These are phyloP conservation scores for Boletus eberwhitei DNA, from an alignment of 768 basidiomycete genomes.

Conservation along the genomic window DNA sequence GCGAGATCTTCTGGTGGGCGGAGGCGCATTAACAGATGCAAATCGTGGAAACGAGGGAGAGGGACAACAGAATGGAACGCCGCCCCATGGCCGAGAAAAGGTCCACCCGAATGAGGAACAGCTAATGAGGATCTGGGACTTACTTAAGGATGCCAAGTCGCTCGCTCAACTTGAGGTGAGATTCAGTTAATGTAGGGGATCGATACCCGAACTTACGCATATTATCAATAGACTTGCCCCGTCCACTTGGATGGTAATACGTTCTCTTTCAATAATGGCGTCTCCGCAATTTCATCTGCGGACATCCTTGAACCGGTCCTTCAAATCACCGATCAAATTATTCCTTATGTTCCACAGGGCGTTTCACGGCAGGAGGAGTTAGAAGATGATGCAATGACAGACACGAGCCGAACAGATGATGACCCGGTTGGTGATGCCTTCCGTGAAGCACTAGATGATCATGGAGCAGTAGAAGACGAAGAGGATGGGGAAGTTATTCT, in stretches of 20 bases:
- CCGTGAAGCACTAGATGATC: slow-evolving; percentile 42
- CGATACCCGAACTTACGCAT: slow-evolving; percentile 11
- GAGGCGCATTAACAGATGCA: not conserved
- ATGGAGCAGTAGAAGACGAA: slow-evolving; percentile 37
- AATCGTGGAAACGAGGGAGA: slow-evolving; percentile 23
- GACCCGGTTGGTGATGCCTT: slow-evolving; percentile 77
- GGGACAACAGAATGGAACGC: slow-evolving; percentile 22
- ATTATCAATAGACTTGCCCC: slow-evolving; percentile 24
- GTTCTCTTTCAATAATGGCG: slow-evolving; percentile 17
- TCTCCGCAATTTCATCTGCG: slow-evolving; percentile 5
- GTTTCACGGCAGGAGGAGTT: slow-evolving; percentile 13
- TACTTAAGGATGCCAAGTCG: slow-evolving; percentile 66
- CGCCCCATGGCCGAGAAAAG: slow-evolving; percentile 37
- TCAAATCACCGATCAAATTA: slow-evolving; percentile 15
- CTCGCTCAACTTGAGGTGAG: slow-evolving; percentile 60
- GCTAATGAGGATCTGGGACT: slow-evolving; percentile 87
- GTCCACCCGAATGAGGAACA: slow-evolving; percentile 94
- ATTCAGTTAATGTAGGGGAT: slow-evolving; percentile 4
- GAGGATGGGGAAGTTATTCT: slow-evolving; percentile 73
- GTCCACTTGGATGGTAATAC: slow-evolving; percentile 21
- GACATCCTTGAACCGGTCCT: not conserved
- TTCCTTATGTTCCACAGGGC: slow-evolving; percentile 3
- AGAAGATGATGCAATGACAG: slow-evolving; percentile 65
- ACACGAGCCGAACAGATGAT: slow-evolving; percentile 65
- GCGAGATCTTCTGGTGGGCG: slow-evolving; percentile 50